Evolutionary conservation across 2,329 filamentous ascomycete species (phyloP).

Genomic region (Sporothrix luriei): DNA sequence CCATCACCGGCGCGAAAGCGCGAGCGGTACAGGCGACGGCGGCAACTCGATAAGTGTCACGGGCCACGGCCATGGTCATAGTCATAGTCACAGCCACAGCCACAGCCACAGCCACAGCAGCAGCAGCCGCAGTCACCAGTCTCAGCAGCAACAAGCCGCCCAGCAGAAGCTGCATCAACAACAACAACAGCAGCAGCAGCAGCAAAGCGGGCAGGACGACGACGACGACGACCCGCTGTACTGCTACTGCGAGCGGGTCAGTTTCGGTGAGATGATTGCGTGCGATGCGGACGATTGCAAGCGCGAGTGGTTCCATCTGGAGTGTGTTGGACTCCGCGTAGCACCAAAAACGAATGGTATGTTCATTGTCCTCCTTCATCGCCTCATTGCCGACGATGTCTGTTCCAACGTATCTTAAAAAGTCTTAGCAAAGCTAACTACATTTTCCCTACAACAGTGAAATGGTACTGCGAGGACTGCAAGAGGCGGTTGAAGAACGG

Average conservation of each 20-base stretch:
- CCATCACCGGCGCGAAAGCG: conserved; percentile 29
- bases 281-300: conserved; percentile 74
- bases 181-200: conserved; percentile 28
- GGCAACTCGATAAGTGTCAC: conserved; percentile 9
- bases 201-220: conserved; percentile 55
- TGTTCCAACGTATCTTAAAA: no score
- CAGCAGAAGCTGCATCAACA: conserved; percentile 27
- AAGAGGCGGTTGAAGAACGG: conserved; percentile 64
- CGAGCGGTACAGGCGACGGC: conserved; percentile 32
- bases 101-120: conserved; percentile 30
- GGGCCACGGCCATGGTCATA: conserved; percentile 25
- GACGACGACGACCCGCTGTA: conserved; percentile 72
- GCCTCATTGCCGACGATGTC: background rate
- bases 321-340: conserved; percentile 76
- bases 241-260: conserved; percentile 78
- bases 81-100: conserved; percentile 29
- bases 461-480: conserved; percentile 83
- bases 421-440: no score
- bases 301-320: conserved; percentile 81
- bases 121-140: conserved; percentile 29
- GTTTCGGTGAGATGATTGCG: conserved; percentile 82
- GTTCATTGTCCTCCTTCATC: conserved; percentile 45
- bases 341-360: conserved; percentile 75
- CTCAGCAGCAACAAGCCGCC: conserved; percentile 22
- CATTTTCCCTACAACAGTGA: conserved; percentile 53